Base-by-base conservation (phyloP, 306 rosid genomes). In the Betula pendula region DNA sequence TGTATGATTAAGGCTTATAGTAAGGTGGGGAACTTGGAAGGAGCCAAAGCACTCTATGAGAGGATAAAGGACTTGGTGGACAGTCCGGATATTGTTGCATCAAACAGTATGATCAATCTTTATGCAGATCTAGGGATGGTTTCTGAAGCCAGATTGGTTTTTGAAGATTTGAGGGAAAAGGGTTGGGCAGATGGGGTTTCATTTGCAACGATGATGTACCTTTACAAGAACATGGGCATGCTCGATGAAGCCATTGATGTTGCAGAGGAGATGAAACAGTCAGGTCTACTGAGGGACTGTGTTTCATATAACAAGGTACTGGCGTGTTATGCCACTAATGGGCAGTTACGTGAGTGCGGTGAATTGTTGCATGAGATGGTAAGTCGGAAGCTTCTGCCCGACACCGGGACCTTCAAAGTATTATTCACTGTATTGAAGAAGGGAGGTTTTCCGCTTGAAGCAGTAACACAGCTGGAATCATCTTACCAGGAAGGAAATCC, bases 211-310 rank as follows among this genome's bases (percentile, higher is more conserved):
- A 92, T 92, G 87, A 92, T 95, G 84, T 79, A 83, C 84, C 87
- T 95, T 71, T 95, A 92, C 81, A 92, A 85, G 87, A 89, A 78
- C 53, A 68, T 88, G 29, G 96, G 91, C 69, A 74, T 82, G 90
- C 73, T 92, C 15, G 94, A 92, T 7, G 90, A 88, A 77, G 97
- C 97, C 80, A 85, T 88, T 58, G 88, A 89, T 80, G 53, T 95
- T 72, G 99, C 93, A 4, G 97, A 89, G 82, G 97, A 92, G 84
- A 92, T 95, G 99, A 89, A 87, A 77, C 79, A 70, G 48, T 83
- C 84, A 3, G 97, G 97, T 65, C 85, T 95, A 70, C 79, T 95
- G 62, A 84, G 75, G 77, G 97, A 95, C 67, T 88, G 92, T 71
- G 75, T 77, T 79, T 90, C 98, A 69, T 95, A 65, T 82, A 90